A percentile compares a stretch with the other conserved stretches of the same genome.
Evolutionary conservation across 805 yeast genomes (phyloP).

Genomic region (Candida tibetensis): DNA sequence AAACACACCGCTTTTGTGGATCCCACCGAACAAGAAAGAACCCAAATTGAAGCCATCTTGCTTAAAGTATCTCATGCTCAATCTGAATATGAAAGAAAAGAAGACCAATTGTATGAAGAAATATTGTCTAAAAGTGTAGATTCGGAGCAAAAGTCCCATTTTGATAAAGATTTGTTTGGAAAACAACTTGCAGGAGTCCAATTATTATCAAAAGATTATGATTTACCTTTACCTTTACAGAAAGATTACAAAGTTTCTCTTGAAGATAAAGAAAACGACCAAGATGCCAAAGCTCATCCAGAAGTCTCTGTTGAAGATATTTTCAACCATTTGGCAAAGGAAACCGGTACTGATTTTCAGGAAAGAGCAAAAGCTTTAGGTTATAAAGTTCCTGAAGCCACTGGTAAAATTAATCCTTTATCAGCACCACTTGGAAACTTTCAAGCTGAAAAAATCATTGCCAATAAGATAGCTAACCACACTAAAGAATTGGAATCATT

Average conservation of each 20-base stretch:
- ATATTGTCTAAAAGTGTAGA: slow-evolving; percentile 11
- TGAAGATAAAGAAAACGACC: slow-evolving; percentile 8
- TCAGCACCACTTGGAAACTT: slow-evolving; percentile 48
- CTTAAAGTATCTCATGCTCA: slow-evolving; percentile 26
- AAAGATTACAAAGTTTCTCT: slow-evolving; percentile 24
- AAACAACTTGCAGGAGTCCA: slow-evolving; percentile 66
- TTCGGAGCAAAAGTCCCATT: slow-evolving; percentile 14
- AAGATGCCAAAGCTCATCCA: neutral
- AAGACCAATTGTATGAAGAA: slow-evolving; percentile 19
- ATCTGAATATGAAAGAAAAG: slow-evolving; percentile 19
- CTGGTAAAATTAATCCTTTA: slow-evolving; percentile 26
- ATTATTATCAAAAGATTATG: slow-evolving; percentile 60
- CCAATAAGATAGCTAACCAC: slow-evolving; percentile 54
- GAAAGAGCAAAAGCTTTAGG: slow-evolving; percentile 43
- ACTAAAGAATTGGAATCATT: slow-evolving; percentile 58
- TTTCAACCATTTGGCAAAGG: slow-evolving; percentile 5
- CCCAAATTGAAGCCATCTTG: slow-evolving; percentile 29
- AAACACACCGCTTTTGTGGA: slow-evolving; percentile 19
- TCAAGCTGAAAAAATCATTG: slow-evolving; percentile 51
- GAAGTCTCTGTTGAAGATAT: slow-evolving; percentile 5
- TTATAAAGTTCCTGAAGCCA: slow-evolving; percentile 23
- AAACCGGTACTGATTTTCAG: slow-evolving; percentile 19
- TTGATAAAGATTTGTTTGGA: slow-evolving; percentile 47
- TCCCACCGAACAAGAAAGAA: slow-evolving; percentile 21
- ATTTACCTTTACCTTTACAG: slow-evolving; percentile 56